These are phyloP conservation scores for Mallotus nudiflorus DNA, from an alignment of 345 rosid species.

Conservation along the genomic window DNA sequence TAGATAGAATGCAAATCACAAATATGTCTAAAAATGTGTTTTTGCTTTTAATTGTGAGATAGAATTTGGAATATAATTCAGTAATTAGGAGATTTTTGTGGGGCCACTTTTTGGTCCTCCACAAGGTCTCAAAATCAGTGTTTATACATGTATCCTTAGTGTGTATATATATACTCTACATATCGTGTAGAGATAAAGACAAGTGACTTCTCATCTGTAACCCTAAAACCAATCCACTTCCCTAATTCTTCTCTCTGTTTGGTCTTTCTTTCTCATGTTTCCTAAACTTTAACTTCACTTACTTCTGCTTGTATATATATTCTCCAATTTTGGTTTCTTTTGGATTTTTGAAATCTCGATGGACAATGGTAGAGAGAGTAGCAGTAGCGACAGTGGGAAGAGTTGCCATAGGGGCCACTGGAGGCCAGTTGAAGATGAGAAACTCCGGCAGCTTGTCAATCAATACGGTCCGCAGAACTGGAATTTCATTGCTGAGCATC, in stretches of 20 bases:
- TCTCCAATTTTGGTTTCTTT: background rate
- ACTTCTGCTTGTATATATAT: background rate
- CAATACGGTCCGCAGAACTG: slow-evolving; percentile 70
- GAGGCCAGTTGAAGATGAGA: slow-evolving; percentile 76
- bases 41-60: background rate
- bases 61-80: background rate
- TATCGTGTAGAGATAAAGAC: background rate
- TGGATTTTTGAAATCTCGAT: background rate
- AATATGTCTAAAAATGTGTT: background rate
- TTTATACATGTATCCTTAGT: background rate
- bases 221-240: slow-evolving; percentile 16
- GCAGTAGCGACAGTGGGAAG: slow-evolving; percentile 41
- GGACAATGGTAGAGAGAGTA: slow-evolving; percentile 19
- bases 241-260: background rate
- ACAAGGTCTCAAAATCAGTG: background rate
- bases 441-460: slow-evolving; percentile 59
- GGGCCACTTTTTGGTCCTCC: background rate
- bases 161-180: background rate
- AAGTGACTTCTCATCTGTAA: slow-evolving; percentile 18
- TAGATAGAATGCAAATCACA: background rate
- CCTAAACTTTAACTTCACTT: background rate
- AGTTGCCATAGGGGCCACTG: slow-evolving; percentile 68
- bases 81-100: background rate
- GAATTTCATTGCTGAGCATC: slow-evolving; percentile 73
- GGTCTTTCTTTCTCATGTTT: background rate